Percentiles rank a stretch among this genome's conserved stretches.
Evolutionary conservation across 2,329 filamentous ascomycete genomes (phyloP).

Genomic region (Lizonia empirigonia): DNA sequence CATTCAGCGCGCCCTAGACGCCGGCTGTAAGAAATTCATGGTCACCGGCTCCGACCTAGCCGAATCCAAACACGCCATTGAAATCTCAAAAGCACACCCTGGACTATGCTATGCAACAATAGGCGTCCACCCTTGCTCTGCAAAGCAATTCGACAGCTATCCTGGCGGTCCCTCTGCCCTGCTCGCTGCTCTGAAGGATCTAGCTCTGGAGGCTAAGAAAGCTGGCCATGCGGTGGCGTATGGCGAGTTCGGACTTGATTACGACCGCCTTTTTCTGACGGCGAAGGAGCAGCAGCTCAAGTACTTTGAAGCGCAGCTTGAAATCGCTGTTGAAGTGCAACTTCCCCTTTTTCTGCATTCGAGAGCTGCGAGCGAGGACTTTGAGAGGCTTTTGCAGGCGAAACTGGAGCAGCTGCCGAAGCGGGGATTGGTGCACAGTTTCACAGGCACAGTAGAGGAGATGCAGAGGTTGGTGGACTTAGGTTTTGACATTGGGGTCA

Average conservation of each 20-base stretch:
- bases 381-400: constrained; percentile 68
- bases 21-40: constrained; percentile 88
- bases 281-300: constrained; percentile 79
- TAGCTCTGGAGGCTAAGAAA: constrained; percentile 66
- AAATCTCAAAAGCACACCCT: constrained; percentile 74
- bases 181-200: constrained; percentile 64
- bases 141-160: constrained; percentile 73
- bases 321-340: constrained; percentile 75
- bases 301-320: constrained; percentile 83
- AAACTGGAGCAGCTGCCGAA: constrained; percentile 70
- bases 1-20: constrained; percentile 74
- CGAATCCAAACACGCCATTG: constrained; percentile 76
- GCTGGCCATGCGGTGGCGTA: constrained; percentile 74
- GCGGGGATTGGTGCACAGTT: constrained; percentile 89
- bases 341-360: constrained; percentile 92
- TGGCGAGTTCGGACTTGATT: constrained; percentile 95
- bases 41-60: constrained; percentile 87
- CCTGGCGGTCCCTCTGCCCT: constrained; percentile 62
- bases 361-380: constrained; percentile 71
- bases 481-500: constrained; percentile 90
- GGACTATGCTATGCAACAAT: constrained; percentile 86
- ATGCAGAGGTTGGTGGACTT: constrained; percentile 79
- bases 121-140: constrained; percentile 91
- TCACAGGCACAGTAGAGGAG: constrained; percentile 86
- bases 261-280: constrained; percentile 86